Percentiles rank a stretch among this genome's conserved stretches.
phyloP scores from a whole-genome alignment of 106 monocot genomes.

The Dendrobium officinale region DNA sequence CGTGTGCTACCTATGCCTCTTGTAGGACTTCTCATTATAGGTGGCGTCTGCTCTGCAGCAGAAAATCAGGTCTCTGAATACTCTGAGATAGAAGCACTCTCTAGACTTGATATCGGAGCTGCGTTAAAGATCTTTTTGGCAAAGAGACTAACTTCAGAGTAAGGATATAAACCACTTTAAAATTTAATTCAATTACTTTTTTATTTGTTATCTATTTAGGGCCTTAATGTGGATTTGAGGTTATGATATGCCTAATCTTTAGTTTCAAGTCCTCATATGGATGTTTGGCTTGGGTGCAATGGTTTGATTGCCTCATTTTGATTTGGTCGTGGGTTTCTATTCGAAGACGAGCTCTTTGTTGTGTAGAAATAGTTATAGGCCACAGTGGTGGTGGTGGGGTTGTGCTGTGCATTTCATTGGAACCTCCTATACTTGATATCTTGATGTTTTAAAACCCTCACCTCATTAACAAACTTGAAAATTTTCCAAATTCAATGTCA shows the following conservation, averaged over 20 bases:
- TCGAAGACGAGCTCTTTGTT: too few species aligned
- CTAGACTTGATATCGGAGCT: constrained; percentile 73
- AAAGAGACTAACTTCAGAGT: constrained; percentile 78
- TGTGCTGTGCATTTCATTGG: too few species aligned
- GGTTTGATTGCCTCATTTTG: background rate
- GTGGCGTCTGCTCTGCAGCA: constrained; percentile 54
- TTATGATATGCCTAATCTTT: background rate
- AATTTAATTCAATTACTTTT: background rate
- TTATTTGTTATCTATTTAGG: background rate
- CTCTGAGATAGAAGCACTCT: too few species aligned
- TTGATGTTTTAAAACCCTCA: too few species aligned
- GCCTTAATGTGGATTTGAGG: background rate
- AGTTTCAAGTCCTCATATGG: background rate
- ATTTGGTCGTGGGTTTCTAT: background rate
- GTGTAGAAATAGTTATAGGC: too few species aligned
- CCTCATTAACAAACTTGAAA: too few species aligned
- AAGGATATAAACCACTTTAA: background rate
- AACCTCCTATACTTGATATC: too few species aligned
- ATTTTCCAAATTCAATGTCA: too few species aligned
- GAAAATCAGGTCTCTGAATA: constrained; percentile 31
- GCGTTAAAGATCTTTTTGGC: constrained; percentile 90
- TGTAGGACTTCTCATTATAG: constrained; percentile 70
- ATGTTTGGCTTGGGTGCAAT: background rate
- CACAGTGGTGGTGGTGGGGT: too few species aligned
- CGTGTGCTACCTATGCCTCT: constrained; percentile 95